Base-by-base conservation (phyloP, 2,329 filamentous ascomycete genomes). In the Ascochyta koolunga region DNA sequence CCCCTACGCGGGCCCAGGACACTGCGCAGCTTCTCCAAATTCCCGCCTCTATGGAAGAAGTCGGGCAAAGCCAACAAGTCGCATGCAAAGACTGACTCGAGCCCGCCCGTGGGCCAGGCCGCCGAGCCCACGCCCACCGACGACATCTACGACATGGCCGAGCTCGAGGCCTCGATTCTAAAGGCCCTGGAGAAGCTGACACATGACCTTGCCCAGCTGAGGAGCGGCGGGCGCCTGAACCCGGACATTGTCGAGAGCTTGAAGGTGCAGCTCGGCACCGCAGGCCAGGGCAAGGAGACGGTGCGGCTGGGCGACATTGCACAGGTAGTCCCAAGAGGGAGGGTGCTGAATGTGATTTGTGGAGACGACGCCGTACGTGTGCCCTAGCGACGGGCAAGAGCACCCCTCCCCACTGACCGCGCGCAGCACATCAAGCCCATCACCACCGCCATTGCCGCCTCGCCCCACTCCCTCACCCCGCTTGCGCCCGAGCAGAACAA, bases 301-400 rank as follows among this genome's bases (percentile, higher is more conserved):
- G 78, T 83, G 42, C 79, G 76, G 58, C 64, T 90, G 44, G 80
- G 82, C 9, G 86, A 89, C 66, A 66, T 90, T 51, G 87, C 86
- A 2, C 87, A 89, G 67, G 84, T 90, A 15, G 78, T 89, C 33
- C 85, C 86, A 0, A 86, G 87, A 64, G 86, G 86, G 10, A 74
- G 86, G 50, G 80, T 79, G 62, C 71, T 89, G 25, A 82, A 84
- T 54, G 77, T 90, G n/a, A 70, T 88, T 19, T 84, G 84, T 33
- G 83, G 85, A 13, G 88, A 90, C 65, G 82, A 85, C 64, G 83
- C 84, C 54, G 86, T 88, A 69, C 64, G 80, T 77, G 59, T 7
- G 15, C 6, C 13, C 7, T 27, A 9, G 29, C 10, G 1, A 24
- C 21, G 18, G 5, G 5, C 8, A n/a, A 18, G 11, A 4, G 24